Percentiles rank a stretch among this genome's conserved stretches.
Conservation (phyloP, 306 rosid species). For the Sechiopsis laciniata region DNA sequence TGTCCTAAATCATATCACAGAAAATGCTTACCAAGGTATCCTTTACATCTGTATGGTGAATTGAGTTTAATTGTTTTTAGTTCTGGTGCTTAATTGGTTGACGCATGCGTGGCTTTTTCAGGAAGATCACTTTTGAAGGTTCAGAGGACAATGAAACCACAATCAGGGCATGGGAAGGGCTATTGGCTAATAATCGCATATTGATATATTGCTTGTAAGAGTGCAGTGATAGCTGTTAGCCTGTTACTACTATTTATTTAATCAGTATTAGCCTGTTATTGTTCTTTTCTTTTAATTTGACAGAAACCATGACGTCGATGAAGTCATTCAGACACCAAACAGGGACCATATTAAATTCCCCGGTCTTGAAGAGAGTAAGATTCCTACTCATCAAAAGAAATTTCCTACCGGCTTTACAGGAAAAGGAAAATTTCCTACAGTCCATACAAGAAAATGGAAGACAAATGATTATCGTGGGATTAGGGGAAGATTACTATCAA, state of each 20-base stretch:
- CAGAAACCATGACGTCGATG: constrained; percentile 75
- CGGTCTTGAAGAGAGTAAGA: constrained; percentile 28
- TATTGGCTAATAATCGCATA: constrained; percentile 62
- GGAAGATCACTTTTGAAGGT: constrained; percentile 53
- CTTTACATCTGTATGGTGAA: constrained; percentile 12
- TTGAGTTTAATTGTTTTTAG: constrained; percentile 1
- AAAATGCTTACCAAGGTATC: constrained; percentile 86
- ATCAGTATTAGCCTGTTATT: constrained; percentile 21
- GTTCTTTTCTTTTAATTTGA: constrained; percentile 25
- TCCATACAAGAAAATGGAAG: constrained; percentile 30
- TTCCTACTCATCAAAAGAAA: constrained; percentile 23
- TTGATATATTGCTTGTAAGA: constrained; percentile 92
- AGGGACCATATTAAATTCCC: constrained; percentile 81
- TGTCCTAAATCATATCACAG: constrained; percentile 86
- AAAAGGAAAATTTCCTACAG: constrained; percentile 13
- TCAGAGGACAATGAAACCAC: constrained; percentile 34
- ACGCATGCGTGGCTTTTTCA: constrained; percentile 43
- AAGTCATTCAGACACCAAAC: constrained; percentile 54
- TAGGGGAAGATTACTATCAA: constrained; percentile 33
- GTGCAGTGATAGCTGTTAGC: not conserved
- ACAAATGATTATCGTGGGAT: constrained; percentile 23
- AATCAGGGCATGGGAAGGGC: constrained; percentile 72
- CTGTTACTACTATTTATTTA: constrained; percentile 25
- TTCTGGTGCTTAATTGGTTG: constrained; percentile 22
- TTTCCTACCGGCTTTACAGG: too few species aligned